Conservation (phyloP, 129 eudicot species). For the Saussurea involucrata region DNA sequence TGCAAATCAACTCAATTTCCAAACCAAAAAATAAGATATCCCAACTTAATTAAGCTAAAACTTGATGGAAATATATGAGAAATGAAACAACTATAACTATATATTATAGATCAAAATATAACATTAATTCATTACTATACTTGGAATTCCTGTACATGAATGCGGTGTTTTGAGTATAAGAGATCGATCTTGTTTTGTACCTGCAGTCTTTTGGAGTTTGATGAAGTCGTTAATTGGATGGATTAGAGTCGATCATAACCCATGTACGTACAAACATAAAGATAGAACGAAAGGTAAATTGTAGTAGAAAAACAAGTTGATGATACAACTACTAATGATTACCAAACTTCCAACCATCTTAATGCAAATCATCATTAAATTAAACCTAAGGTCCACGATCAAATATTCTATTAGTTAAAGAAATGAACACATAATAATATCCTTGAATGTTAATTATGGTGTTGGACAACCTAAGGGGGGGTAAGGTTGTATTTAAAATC, state of each 20-base stretch:
- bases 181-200: conserved; percentile 5
- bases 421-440: background rate
- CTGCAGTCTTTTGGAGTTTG: background rate
- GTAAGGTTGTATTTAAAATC: no score
- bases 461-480: no score
- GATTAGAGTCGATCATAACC: background rate
- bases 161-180: background rate
- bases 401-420: background rate
- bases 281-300: background rate
- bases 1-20: background rate
- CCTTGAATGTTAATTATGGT: background rate
- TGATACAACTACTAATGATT: background rate
- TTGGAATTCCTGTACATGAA: conserved; percentile 2
- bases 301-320: conserved; percentile 1
- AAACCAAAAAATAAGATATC: background rate
- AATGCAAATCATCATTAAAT: background rate
- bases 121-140: conserved; percentile 22
- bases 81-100: background rate
- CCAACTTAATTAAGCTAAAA: background rate
- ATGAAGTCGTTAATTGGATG: background rate
- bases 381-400: background rate
- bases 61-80: background rate
- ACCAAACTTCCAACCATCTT: conserved; percentile 15
- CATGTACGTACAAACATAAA: background rate
- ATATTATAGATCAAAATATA: background rate